phyloP scores from a whole-genome alignment of 768 basidiomycete species.

The Tubosaeta sp. region DNA sequence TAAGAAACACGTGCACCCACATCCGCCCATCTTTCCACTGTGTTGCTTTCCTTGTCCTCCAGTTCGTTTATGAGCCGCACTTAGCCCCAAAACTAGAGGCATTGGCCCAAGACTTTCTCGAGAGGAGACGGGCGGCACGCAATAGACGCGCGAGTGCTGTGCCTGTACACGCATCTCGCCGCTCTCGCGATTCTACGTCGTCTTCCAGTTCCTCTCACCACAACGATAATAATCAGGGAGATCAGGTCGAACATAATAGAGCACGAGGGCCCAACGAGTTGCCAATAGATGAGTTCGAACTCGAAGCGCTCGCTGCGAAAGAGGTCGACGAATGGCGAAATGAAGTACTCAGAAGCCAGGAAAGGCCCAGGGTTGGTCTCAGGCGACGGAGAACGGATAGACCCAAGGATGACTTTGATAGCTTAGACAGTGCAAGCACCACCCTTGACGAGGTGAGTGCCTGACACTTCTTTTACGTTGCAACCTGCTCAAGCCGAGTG shows the following conservation, averaged over 20 bases:
- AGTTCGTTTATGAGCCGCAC: slow-evolving; percentile 72
- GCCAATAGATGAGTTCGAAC: slow-evolving; percentile 35
- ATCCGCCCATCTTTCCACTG: slow-evolving; percentile 4
- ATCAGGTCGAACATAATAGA: neutral
- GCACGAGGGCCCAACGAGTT: slow-evolving; percentile 16
- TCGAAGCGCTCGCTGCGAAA: slow-evolving; percentile 47
- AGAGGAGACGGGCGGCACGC: slow-evolving; percentile 26
- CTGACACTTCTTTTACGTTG: neutral
- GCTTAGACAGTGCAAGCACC: slow-evolving; percentile 20
- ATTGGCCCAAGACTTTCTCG: slow-evolving; percentile 34
- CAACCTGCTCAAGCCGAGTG: neutral
- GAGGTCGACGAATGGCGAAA: slow-evolving; percentile 54
- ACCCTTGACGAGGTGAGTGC: slow-evolving; percentile 46
- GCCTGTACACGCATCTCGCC: slow-evolving; percentile 16
- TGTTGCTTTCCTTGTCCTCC: neutral
- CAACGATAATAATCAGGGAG: slow-evolving; percentile 5
- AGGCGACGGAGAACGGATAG: slow-evolving; percentile 6
- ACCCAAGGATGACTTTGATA: slow-evolving; percentile 9
- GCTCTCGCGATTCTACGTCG: slow-evolving; percentile 5
- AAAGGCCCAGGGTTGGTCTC: slow-evolving; percentile 1
- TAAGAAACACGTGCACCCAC: slow-evolving; percentile 19
- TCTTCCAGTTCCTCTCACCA: slow-evolving; percentile 9
- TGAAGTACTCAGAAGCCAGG: slow-evolving; percentile 34
- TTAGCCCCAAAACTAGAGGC: slow-evolving; percentile 57
- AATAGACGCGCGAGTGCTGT: slow-evolving; percentile 25